Evolutionary conservation across 2,329 filamentous ascomycete species (phyloP).

Genomic region (Clonostachys chloroleuca): DNA sequence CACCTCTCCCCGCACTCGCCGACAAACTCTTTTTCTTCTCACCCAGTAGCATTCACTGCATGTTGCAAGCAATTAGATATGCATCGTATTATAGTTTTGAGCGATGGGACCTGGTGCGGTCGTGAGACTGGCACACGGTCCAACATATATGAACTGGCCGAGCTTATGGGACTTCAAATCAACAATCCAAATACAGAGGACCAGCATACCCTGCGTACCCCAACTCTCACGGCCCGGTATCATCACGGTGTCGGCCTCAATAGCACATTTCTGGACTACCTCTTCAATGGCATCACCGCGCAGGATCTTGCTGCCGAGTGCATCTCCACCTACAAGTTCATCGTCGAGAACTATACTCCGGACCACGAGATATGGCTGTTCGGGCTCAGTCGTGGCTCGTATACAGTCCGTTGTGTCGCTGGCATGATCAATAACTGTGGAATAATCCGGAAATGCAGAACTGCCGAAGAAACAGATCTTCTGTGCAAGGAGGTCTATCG

Average conservation of each 20-base stretch:
- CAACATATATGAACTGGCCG: slow-evolving; percentile 10
- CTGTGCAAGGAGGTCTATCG: slow-evolving; percentile 12
- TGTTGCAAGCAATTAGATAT: background rate
- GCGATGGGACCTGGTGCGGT: slow-evolving; percentile 13
- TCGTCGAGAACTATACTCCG: slow-evolving; percentile 11
- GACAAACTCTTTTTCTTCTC: too few species aligned
- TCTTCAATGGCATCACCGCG: slow-evolving; percentile 7
- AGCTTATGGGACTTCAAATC: slow-evolving; percentile 6
- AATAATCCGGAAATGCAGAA: slow-evolving; percentile 9
- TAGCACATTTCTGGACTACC: slow-evolving; percentile 5
- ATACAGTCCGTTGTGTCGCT: slow-evolving; percentile 12
- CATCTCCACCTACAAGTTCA: slow-evolving; percentile 7
- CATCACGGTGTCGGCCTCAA: slow-evolving; percentile 1
- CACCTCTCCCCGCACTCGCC: too few species aligned
- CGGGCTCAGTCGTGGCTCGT: slow-evolving; percentile 16
- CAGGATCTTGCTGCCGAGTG: slow-evolving; percentile 6
- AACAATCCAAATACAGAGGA: background rate
- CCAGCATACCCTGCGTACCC: background rate
- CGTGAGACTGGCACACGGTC: slow-evolving; percentile 7
- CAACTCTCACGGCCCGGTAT: background rate
- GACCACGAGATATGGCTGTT: slow-evolving; percentile 16
- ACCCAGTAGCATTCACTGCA: too few species aligned
- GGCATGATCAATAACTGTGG: slow-evolving; percentile 22
- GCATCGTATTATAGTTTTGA: slow-evolving; percentile 5
- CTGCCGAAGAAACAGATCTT: background rate